phyloP scores from a whole-genome alignment of 176 grass and related monocot species.

The Triticum timopheevii region DNA sequence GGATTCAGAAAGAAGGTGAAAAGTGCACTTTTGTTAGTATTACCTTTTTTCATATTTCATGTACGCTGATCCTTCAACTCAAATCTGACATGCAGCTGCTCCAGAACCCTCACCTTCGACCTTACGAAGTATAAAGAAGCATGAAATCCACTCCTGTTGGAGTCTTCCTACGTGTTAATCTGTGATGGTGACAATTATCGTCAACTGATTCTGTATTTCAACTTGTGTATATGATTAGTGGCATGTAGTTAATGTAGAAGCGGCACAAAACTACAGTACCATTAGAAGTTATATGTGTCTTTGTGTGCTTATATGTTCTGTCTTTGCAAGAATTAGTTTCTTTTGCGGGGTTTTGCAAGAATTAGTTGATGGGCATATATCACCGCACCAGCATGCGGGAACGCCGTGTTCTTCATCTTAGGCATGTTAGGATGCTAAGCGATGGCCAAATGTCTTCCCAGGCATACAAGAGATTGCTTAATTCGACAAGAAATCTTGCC shows the following conservation, averaged over 20 bases:
- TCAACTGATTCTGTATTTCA: neutral
- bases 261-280: neutral
- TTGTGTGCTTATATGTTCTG: neutral
- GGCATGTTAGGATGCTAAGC: no score
- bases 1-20: conserved; percentile 80
- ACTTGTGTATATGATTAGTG: conserved; percentile 16
- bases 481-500: no score
- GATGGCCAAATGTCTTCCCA: no score
- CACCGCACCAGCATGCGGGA: neutral
- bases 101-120: conserved; percentile 92
- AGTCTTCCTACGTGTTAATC: conserved; percentile 12
- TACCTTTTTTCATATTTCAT: neutral
- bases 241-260: conserved; percentile 12
- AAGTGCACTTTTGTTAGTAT: neutral
- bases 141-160: conserved; percentile 37
- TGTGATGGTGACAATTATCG: neutral
- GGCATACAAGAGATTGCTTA: no score
- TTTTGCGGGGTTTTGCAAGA: neutral
- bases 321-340: neutral
- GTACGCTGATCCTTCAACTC: conserved; percentile 14
- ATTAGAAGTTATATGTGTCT: neutral
- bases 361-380: neutral
- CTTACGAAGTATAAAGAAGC: conserved; percentile 85
- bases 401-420: neutral
- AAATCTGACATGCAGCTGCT: conserved; percentile 68